Conservation (phyloP, 257 asterid species). For the Haberlea rhodopensis region DNA sequence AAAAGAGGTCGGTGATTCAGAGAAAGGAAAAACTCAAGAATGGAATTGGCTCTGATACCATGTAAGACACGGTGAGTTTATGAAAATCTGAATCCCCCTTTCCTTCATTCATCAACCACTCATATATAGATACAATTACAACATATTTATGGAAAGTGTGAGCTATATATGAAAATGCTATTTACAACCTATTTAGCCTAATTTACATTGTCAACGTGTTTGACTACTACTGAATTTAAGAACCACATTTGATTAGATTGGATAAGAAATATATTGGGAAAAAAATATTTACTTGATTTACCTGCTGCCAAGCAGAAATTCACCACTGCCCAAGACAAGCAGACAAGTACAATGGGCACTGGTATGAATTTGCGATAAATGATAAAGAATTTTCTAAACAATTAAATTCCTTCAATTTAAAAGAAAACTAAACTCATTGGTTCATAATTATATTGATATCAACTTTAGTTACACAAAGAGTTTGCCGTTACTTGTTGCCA, state of each 20-base stretch:
- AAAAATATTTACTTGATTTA: background rate
- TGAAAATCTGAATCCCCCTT: too few species aligned
- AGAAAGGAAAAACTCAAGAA: too few species aligned
- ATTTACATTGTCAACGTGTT: too few species aligned
- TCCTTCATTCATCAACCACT: too few species aligned
- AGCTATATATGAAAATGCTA: too few species aligned
- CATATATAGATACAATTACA: too few species aligned
- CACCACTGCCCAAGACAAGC: background rate
- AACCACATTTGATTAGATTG: background rate
- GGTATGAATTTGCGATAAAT: background rate
- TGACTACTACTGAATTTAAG: background rate
- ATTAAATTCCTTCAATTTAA: background rate
- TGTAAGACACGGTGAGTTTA: too few species aligned
- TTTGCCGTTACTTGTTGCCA: background rate
- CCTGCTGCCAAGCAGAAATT: background rate
- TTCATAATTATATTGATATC: background rate
- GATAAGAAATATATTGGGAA: background rate
- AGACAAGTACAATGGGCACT: slow-evolving; percentile 1
- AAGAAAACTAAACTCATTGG: background rate
- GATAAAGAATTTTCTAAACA: background rate
- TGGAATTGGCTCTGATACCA: too few species aligned
- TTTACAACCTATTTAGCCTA: too few species aligned
- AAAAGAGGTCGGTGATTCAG: too few species aligned
- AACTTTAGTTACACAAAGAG: background rate
- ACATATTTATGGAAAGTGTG: too few species aligned